Base-by-base conservation (phyloP, 2,329 filamentous ascomycete species). In the Trichoderma sp. region DNA sequence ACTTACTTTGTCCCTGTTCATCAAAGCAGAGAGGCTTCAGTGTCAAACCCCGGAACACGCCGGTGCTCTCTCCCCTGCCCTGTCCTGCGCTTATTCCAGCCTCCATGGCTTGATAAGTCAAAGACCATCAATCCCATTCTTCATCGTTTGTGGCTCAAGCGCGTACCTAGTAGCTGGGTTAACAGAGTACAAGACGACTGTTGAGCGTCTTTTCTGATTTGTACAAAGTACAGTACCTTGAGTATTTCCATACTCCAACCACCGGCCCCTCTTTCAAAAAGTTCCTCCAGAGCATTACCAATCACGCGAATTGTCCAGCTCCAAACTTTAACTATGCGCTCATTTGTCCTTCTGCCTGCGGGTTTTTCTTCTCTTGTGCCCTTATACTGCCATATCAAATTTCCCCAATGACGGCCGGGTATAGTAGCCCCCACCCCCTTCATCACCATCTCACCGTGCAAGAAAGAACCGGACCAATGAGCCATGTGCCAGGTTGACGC, bases 381-480 rank as follows among this genome's bases (percentile, higher is more conserved):
- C 16, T 38, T 31, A 21, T 41, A 29, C 33, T 29, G 31, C 53
- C 62, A 74, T 74, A 38, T 59, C 71, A 56, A 59, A 65, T 66
- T 74, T 66, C 45, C 64, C 45, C 62, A 65, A 66, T 56, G 38
- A 66, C n/a, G 50, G 27, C 45, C 24, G 64, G 24, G 31, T 45
- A 60, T 66, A 60, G 24, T 33, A n/a, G 63, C 71, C 71, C 71
- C 71, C 71, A 66, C 71, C 71, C 62, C 71, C 62, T 66, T 66
- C 71, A 38, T 74, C 71, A 41, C 62, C 38, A 60, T 67, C 33
- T 67, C 62, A 60, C 62, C 53, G 18, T 33, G 56, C 35, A 33
- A 45, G 71, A 66, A 45, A 66, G 53, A 65, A 53, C 71, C 71
- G 71, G 71, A 18, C 71, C 71, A 74, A 74, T 74, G 45, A 67